phyloP scores from a whole-genome alignment of 148 eudicot genomes.

The Nepenthes mirabilis region DNA sequence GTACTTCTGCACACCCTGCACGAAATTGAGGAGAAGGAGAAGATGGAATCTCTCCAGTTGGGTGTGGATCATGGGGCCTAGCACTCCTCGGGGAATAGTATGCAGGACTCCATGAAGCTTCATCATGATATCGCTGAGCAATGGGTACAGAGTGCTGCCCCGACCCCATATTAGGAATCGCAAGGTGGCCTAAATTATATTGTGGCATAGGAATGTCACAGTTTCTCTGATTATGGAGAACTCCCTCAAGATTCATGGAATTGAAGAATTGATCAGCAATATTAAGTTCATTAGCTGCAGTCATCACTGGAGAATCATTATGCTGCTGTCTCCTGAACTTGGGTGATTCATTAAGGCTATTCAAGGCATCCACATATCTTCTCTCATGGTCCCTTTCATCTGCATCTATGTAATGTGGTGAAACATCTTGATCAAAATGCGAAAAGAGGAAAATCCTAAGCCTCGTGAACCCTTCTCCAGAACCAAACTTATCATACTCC shows the following conservation, averaged over 20 bases:
- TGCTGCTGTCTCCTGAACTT: slow-evolving; percentile 36
- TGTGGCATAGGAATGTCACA: slow-evolving; percentile 53
- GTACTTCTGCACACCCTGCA: slow-evolving; percentile 29
- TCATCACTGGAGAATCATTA: slow-evolving; percentile 30
- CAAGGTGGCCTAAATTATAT: slow-evolving; percentile 51
- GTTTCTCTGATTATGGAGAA: slow-evolving; percentile 54
- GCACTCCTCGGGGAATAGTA: slow-evolving; percentile 66
- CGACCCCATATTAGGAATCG: slow-evolving; percentile 50
- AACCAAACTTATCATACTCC: slow-evolving; percentile 92
- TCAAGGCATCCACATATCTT: slow-evolving; percentile 89
- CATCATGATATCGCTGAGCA: slow-evolving; percentile 43
- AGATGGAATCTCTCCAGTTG: slow-evolving; percentile 43
- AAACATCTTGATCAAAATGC: slow-evolving; percentile 52
- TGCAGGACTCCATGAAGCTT: slow-evolving; percentile 76
- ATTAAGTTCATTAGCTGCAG: slow-evolving; percentile 43
- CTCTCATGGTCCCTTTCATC: slow-evolving; percentile 87
- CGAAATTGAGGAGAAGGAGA: slow-evolving; percentile 61
- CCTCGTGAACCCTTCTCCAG: slow-evolving; percentile 80
- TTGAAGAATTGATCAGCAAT: slow-evolving; percentile 53
- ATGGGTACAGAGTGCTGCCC: slow-evolving; percentile 32
- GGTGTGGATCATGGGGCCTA: slow-evolving; percentile 42
- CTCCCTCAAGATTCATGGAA: slow-evolving; percentile 61
- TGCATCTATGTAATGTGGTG: slow-evolving; percentile 49
- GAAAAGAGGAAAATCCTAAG: slow-evolving; percentile 81
- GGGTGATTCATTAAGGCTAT: slow-evolving; percentile 70